Conservation (phyloP, 306 rosid species). For the Vigna nakashimae region DNA sequence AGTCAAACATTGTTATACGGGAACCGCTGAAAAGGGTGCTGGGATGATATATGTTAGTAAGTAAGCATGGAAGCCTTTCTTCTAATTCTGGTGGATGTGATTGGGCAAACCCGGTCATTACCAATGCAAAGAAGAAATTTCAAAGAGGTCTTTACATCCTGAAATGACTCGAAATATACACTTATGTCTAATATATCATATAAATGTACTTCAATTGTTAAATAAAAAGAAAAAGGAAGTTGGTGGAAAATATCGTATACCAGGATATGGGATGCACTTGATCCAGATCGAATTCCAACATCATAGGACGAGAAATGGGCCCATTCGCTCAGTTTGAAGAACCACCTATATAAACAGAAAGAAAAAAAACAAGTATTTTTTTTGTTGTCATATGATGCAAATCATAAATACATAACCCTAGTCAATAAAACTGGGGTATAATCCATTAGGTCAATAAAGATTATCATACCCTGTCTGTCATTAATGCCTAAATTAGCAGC, state of each 20-base stretch:
- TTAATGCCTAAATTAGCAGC: constrained; percentile 25
- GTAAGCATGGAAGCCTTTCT: constrained; percentile 31
- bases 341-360: constrained; percentile 69
- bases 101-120: constrained; percentile 13
- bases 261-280: constrained; percentile 91
- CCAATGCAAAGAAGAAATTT: neutral
- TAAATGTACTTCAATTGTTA: constrained; percentile 31
- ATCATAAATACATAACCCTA: constrained; percentile 20
- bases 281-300: constrained; percentile 89
- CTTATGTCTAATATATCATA: constrained; percentile 3
- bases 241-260: constrained; percentile 51
- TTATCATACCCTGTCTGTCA: constrained; percentile 4
- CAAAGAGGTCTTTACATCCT: constrained; percentile 19
- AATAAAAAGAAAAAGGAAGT: constrained; percentile 17
- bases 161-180: constrained; percentile 33
- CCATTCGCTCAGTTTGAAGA: constrained; percentile 97
- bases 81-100: constrained; percentile 30
- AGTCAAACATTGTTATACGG: constrained; percentile 15
- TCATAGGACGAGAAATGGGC: constrained; percentile 89
- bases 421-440: constrained; percentile 28
- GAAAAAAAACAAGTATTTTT: neutral
- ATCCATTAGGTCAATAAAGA: constrained; percentile 26
- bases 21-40: constrained; percentile 32
- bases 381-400: constrained; percentile 32
- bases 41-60: constrained; percentile 23